Evolutionary conservation across 2,329 filamentous ascomycete genomes (phyloP).

Genomic region (Epichloe festucae): DNA sequence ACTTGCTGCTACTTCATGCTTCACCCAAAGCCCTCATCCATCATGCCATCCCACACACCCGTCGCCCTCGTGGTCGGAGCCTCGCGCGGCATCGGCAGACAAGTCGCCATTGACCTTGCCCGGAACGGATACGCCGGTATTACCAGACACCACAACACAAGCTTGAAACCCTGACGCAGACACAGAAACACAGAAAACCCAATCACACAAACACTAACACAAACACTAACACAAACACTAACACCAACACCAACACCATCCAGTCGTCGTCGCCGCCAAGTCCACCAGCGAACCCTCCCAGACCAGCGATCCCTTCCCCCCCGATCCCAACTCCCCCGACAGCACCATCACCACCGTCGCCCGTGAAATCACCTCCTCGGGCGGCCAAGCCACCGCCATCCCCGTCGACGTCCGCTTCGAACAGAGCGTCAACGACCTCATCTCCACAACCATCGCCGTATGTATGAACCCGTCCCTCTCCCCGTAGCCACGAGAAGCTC

Average conservation of each 20-base stretch:
- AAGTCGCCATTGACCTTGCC: conserved; percentile 67
- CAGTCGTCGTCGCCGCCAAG: conserved; percentile 69
- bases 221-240: not conserved
- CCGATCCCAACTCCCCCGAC: conserved; percentile 58
- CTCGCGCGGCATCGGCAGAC: conserved; percentile 68
- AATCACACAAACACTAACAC: not conserved
- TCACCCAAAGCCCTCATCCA: too few relatives aligned
- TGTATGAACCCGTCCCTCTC: conserved; percentile 6
- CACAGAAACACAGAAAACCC: not conserved
- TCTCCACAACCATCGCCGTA: conserved; percentile 40
- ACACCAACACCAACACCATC: not conserved
- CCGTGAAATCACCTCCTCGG: conserved; percentile 55
- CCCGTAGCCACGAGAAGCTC: not conserved
- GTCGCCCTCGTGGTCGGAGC: conserved; percentile 65
- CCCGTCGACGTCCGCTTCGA: conserved; percentile 56
- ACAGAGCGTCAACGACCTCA: conserved; percentile 45
- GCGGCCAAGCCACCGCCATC: conserved; percentile 52
- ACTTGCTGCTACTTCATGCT: too few relatives aligned
- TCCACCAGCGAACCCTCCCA: conserved; percentile 49
- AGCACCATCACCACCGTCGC: conserved; percentile 74
- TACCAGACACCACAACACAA: not conserved
- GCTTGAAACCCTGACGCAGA: not conserved
- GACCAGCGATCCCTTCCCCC: conserved; percentile 51
- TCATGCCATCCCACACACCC: conserved; percentile 20
- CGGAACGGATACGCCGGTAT: conserved; percentile 56